phyloP scores from a whole-genome alignment of 176 grass and related monocot species.

The Cenchrus americanus region DNA sequence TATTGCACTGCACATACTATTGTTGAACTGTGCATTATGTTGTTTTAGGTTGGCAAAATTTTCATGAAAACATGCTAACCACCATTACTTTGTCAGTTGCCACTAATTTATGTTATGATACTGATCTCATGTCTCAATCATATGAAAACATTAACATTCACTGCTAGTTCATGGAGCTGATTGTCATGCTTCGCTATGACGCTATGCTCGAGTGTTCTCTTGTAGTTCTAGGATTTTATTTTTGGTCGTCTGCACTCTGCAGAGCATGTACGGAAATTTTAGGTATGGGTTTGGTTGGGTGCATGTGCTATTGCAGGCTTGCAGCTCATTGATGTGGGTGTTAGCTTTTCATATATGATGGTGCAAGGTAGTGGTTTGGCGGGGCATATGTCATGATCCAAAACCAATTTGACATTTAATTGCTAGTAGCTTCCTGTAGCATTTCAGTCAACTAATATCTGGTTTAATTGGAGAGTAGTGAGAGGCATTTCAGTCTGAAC shows the following conservation, averaged over 20 bases:
- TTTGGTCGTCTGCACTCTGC: background rate
- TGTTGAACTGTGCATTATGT: background rate
- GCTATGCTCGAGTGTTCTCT: background rate
- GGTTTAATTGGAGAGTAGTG: too few species aligned
- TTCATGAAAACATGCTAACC: background rate
- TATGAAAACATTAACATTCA: background rate
- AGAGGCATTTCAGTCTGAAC: too few species aligned
- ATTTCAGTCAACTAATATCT: too few species aligned
- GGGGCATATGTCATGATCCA: background rate
- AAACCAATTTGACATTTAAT: too few species aligned
- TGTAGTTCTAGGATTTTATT: background rate
- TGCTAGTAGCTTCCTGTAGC: too few species aligned
- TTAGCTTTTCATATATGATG: background rate
- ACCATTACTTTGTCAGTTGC: background rate
- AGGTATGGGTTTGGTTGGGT: background rate
- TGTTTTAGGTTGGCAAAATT: background rate
- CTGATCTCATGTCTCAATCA: background rate
- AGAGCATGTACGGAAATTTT: background rate
- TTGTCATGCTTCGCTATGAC: background rate
- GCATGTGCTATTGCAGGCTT: constrained; percentile 7
- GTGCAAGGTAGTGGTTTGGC: background rate
- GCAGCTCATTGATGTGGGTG: background rate
- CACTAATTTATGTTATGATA: background rate
- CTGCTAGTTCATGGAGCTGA: background rate
- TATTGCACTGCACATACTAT: too few species aligned